Conservation (phyloP, 306 rosid genomes). For the Boehmeria nivea region DNA sequence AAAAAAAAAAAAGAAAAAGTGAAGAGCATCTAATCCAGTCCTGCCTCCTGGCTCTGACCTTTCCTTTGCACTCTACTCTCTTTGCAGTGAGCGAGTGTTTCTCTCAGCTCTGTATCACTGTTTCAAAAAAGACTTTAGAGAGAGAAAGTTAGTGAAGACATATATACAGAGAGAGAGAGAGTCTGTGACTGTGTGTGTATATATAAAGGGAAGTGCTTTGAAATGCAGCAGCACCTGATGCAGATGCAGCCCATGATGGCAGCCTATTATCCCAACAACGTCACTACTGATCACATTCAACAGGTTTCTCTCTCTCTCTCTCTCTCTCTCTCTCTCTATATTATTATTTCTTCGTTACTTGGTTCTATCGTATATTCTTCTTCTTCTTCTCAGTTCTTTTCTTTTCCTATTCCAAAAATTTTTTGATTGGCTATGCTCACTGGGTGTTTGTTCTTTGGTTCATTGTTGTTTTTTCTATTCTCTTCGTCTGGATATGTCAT, state of each 20-base stretch:
- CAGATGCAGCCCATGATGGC: conserved; percentile 99
- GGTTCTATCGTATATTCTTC: neutral
- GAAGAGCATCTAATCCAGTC: conserved; percentile 10
- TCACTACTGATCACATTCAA: conserved; percentile 99
- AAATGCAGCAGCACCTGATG: conserved; percentile 99
- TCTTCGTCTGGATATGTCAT: neutral
- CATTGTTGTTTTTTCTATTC: neutral
- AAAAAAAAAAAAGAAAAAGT: conserved; percentile 15
- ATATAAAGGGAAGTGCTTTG: conserved; percentile 15
- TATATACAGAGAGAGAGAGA: conserved; percentile 11
- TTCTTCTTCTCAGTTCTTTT: conserved; percentile 1
- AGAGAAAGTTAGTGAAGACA: conserved; percentile 16
- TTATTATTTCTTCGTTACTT: neutral
- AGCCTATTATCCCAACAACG: conserved; percentile 94
- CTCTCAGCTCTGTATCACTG: conserved; percentile 29
- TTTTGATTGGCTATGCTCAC: neutral
- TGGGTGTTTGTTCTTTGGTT: neutral
- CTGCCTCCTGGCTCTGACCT: conserved; percentile 16
- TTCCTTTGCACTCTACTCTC: conserved; percentile 29
- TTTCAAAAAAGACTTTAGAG: conserved; percentile 12
- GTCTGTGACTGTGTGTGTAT: conserved; percentile 1
- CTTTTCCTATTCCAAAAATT: neutral
- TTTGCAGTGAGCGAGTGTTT: conserved; percentile 18
- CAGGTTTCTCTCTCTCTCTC: conserved; percentile 45
- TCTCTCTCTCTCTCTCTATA: neutral